Evolutionary conservation across 2,329 filamentous ascomycete genomes (phyloP).

Genomic region (Juglanconis oblonga): DNA sequence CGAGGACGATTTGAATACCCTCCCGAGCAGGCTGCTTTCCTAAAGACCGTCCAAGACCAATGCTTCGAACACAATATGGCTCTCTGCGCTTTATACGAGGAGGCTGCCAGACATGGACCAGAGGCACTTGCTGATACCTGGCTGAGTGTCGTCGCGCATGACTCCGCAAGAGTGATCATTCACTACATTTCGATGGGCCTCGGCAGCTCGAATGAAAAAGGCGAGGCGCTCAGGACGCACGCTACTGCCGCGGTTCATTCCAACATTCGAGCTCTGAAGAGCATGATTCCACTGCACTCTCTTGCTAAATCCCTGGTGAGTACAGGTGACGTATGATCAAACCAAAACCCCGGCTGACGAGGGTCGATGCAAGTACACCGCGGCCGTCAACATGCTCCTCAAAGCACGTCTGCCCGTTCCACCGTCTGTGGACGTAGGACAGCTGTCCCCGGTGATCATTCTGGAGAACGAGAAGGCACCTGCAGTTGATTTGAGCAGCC

Average conservation of each 20-base stretch:
- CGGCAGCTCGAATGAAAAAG: neutral
- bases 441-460: neutral
- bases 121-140: conserved; percentile 17
- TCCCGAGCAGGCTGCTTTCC: conserved; percentile 21
- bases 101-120: conserved; percentile 15
- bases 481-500: neutral
- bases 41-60: conserved; percentile 21
- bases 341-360: neutral
- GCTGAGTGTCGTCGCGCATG: conserved; percentile 16
- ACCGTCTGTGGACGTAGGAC: neutral
- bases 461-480: neutral
- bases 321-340: neutral
- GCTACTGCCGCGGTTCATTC: conserved; percentile 7
- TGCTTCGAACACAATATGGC: conserved; percentile 26
- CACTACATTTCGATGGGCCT: conserved; percentile 7
- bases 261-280: conserved; percentile 16
- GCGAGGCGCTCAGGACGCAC: neutral
- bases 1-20: conserved; percentile 10
- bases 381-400: neutral
- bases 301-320: conserved; percentile 15
- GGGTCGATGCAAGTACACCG: neutral
- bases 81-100: conserved; percentile 24
- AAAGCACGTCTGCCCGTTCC: neutral
- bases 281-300: conserved; percentile 16
- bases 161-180: conserved; percentile 14